Conservation (phyloP, 768 basidiomycete species). For the Tephrocybe sp. region DNA sequence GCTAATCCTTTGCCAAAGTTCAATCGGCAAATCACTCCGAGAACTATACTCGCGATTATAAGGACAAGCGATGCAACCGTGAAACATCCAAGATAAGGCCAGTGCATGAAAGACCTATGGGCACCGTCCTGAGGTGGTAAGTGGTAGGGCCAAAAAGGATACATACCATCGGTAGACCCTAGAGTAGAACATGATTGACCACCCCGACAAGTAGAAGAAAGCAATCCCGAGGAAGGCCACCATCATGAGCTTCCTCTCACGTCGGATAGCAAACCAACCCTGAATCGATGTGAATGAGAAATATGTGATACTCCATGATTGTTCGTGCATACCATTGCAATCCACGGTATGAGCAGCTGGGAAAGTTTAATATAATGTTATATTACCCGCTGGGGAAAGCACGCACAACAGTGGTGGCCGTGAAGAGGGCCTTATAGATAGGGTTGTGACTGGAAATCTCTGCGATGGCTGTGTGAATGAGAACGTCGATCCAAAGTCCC, state of each 20-base stretch:
- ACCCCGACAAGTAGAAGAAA: constrained; percentile 34
- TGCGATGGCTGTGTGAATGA: constrained; percentile 46
- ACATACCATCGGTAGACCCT: constrained; percentile 42
- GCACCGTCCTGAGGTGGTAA: background rate
- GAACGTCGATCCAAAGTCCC: constrained; percentile 57
- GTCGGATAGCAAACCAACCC: constrained; percentile 56
- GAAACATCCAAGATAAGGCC: constrained; percentile 50
- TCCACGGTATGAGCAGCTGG: constrained; percentile 48
- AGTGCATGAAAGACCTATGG: constrained; percentile 44
- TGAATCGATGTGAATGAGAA: constrained; percentile 17
- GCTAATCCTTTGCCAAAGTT: constrained; percentile 57
- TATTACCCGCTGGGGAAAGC: no score
- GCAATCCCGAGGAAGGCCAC: constrained; percentile 41
- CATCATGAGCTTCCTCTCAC: constrained; percentile 43
- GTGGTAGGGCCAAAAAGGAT: background rate
- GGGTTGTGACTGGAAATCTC: constrained; percentile 38
- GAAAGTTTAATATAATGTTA: background rate
- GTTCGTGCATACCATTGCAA: constrained; percentile 37
- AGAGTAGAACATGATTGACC: constrained; percentile 48
- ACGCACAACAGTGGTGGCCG: constrained; percentile 44
- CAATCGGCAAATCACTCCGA: constrained; percentile 48
- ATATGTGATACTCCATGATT: background rate
- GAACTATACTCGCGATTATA: constrained; percentile 38
- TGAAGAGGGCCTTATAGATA: constrained; percentile 45
- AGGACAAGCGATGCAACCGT: constrained; percentile 45